Conservation (phyloP, 2,329 filamentous ascomycete genomes). For the Xylariaceae sp. region DNA sequence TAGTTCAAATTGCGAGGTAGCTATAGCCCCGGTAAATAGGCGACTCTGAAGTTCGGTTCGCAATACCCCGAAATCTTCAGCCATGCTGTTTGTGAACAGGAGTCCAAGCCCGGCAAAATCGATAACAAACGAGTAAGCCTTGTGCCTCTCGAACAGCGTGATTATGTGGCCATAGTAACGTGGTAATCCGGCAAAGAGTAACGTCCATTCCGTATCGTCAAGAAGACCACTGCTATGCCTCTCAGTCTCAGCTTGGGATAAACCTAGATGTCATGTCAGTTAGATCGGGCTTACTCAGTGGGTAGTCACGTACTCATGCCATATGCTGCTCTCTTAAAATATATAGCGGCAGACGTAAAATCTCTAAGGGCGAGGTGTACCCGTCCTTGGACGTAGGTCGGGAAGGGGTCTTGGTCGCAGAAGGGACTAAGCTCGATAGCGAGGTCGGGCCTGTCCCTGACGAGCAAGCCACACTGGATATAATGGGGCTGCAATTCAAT, state of each 20-base stretch:
- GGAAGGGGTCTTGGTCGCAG: constrained; percentile 61
- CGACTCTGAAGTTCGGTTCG: constrained; percentile 77
- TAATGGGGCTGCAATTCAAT: constrained; percentile 64
- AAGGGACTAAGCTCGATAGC: constrained; percentile 61
- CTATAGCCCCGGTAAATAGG: constrained; percentile 79
- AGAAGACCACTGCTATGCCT: constrained; percentile 69
- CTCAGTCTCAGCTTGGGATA: constrained; percentile 48
- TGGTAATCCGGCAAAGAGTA: constrained; percentile 72
- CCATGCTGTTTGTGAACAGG: constrained; percentile 55
- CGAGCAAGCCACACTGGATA: constrained; percentile 65
- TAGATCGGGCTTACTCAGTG: neutral
- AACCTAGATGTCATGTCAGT: constrained; percentile 44
- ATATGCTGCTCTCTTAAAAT: constrained; percentile 82
- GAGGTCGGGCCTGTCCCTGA: constrained; percentile 61
- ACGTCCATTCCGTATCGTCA: constrained; percentile 72
- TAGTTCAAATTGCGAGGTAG: constrained; percentile 77
- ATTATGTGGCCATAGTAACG: constrained; percentile 88
- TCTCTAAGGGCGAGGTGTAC: constrained; percentile 75
- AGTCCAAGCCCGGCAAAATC: constrained; percentile 81
- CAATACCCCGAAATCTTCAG: constrained; percentile 43
- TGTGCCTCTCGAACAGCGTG: constrained; percentile 76
- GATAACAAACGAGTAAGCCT: constrained; percentile 77
- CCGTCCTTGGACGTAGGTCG: constrained; percentile 82
- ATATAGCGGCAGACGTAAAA: constrained; percentile 69
- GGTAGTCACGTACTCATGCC: constrained; percentile 69